A percentile compares a stretch with the other conserved stretches of the same genome.
phyloP scores from a whole-genome alignment of 2,329 filamentous ascomycete species.

The Fusarium subtropicale region DNA sequence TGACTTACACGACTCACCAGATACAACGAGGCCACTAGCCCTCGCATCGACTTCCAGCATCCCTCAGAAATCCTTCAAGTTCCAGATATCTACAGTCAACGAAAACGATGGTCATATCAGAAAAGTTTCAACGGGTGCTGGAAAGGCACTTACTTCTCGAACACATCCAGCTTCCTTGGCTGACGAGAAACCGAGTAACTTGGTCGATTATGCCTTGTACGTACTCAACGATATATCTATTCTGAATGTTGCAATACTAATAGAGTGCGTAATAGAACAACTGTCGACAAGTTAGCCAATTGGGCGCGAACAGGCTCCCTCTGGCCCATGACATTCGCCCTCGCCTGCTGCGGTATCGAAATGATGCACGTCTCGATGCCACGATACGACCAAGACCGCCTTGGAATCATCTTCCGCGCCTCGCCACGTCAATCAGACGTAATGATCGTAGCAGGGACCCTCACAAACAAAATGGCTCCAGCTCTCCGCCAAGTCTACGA shows the following conservation, averaged over 20 bases:
- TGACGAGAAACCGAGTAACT: slow-evolving; percentile 19
- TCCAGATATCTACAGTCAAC: not conserved
- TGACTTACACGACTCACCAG: slow-evolving; percentile 22
- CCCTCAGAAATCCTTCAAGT: not conserved
- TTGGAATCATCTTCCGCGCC: slow-evolving; percentile 75
- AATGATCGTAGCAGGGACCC: slow-evolving; percentile 74
- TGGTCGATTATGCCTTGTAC: slow-evolving; percentile 35
- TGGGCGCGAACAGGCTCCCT: slow-evolving; percentile 70
- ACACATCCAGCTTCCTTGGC: slow-evolving; percentile 2
- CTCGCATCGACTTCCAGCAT: not conserved
- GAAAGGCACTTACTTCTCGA: not conserved
- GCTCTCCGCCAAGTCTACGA: slow-evolving; percentile 74
- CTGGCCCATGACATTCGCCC: slow-evolving; percentile 71
- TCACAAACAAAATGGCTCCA: slow-evolving; percentile 76
- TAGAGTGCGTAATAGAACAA: slow-evolving; percentile 54
- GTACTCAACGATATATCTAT: not conserved
- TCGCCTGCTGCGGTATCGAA: slow-evolving; percentile 71
- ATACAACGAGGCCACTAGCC: slow-evolving; percentile 8
- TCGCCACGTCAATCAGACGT: slow-evolving; percentile 73
- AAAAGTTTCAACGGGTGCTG: not conserved
- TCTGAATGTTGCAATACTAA: accelerated
- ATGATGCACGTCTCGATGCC: slow-evolving; percentile 75
- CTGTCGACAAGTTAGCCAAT: slow-evolving; percentile 65
- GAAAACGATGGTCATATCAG: not conserved
- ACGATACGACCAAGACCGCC: slow-evolving; percentile 71